A percentile compares a stretch with the other conserved stretches of the same genome.
These are phyloP conservation scores for Nymphaea thermarum DNA, from an alignment of 164 flowering plant species.

Conservation along the genomic window DNA sequence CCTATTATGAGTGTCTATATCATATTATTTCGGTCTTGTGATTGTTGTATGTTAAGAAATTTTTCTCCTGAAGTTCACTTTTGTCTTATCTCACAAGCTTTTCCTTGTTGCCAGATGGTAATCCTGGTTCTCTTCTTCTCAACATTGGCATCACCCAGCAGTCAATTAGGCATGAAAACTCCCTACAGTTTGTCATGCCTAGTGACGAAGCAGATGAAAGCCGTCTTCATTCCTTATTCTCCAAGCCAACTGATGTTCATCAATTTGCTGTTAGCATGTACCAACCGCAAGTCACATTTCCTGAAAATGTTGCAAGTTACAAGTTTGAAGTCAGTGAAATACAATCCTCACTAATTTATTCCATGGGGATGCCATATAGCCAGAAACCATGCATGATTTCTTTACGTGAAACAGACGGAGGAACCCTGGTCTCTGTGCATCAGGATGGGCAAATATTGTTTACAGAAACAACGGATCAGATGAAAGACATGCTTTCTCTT, in stretches of 20 bases:
- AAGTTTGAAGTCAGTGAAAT: constrained; percentile 7
- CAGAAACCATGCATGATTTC: constrained; percentile 33
- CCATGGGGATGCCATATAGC: constrained; percentile 15
- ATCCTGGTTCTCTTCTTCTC: constrained; percentile 23
- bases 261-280: constrained; percentile 10
- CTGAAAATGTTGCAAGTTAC: constrained; percentile 7
- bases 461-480: constrained; percentile 28
- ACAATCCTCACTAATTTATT: constrained; percentile 26
- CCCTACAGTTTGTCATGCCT: constrained; percentile 38
- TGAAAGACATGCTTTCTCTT: constrained; percentile 48
- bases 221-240: constrained; percentile 23
- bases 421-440: constrained; percentile 25
- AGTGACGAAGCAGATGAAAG: constrained; percentile 24
- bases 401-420: constrained; percentile 25
- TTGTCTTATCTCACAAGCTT: background rate
- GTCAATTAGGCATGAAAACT: constrained; percentile 34
- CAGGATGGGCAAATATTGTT: constrained; percentile 35
- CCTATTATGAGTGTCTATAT: background rate
- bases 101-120: constrained; percentile 23
- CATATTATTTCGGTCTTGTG: background rate
- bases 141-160: constrained; percentile 48
- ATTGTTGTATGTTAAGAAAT: background rate
- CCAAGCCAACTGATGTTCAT: constrained; percentile 39
- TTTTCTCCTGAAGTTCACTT: background rate
- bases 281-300: constrained; percentile 12